Evolutionary conservation across 176 grass and related monocot genomes (phyloP).

Genomic region (Themeda triandra): DNA sequence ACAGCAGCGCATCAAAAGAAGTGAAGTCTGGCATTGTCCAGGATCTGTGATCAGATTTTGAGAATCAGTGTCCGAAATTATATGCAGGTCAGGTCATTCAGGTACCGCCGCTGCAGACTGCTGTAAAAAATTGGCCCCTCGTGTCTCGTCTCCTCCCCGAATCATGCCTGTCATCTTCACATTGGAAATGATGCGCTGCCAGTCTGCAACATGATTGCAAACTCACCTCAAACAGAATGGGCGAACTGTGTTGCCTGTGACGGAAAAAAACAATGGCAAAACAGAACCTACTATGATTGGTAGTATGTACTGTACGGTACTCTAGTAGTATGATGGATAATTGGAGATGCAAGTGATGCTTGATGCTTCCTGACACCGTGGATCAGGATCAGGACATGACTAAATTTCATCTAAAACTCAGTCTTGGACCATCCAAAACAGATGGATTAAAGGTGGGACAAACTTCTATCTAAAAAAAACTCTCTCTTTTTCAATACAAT

Average conservation of each 20-base stretch:
- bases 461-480: not conserved
- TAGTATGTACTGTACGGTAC: no score
- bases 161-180: conserved; percentile 30
- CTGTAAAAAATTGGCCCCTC: not conserved
- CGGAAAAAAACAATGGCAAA: no score
- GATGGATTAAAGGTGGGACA: not conserved
- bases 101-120: not conserved
- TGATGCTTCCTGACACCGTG: no score
- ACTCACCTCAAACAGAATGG: not conserved
- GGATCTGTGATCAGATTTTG: conserved; percentile 51
- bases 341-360: not conserved
- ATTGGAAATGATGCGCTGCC: conserved; percentile 17
- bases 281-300: no score
- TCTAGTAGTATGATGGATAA: no score
- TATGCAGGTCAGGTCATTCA: conserved; percentile 22
- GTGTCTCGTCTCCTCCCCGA: not conserved
- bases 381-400: not conserved
- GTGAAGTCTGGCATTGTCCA: conserved; percentile 23
- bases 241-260: not conserved
- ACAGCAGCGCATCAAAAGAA: conserved; percentile 34
- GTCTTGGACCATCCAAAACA: not conserved
- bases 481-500: no score
- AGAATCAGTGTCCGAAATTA: conserved; percentile 32
- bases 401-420: no score
- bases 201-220: not conserved